Evolutionary conservation across 2,329 filamentous ascomycete species (phyloP).

Genomic region (Colletotrichum abscissum): DNA sequence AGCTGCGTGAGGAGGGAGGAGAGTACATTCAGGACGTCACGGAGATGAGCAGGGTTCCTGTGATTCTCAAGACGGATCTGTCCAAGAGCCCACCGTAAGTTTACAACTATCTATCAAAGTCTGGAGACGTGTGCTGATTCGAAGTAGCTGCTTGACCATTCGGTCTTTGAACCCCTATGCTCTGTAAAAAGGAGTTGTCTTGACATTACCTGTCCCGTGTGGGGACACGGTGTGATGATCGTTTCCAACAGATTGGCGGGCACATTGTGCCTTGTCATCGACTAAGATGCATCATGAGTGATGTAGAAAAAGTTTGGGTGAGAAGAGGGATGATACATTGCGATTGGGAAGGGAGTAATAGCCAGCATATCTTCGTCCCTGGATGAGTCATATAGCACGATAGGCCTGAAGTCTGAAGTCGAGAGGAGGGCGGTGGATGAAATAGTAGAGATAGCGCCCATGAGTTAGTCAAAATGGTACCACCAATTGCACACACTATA

Average conservation of each 20-base stretch:
- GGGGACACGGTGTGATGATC: conserved; percentile 1
- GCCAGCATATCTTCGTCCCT: conserved; percentile 32
- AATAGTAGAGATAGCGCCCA: conserved; percentile 35
- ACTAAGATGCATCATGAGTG: not conserved
- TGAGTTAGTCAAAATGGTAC: conserved; percentile 33
- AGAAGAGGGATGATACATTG: conserved; percentile 20
- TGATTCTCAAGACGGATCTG: conserved; percentile 97
- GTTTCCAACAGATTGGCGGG: not conserved
- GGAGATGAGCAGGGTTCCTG: conserved; percentile 97
- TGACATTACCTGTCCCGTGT: not conserved
- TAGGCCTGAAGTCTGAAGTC: conserved; percentile 8
- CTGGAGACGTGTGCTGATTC: conserved; percentile 48
- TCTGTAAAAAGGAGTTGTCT: conserved; percentile 50
- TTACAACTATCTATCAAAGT: conserved; percentile 2
- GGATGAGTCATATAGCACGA: conserved; percentile 34
- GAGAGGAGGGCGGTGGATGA: conserved; percentile 25
- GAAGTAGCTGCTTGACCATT: conserved; percentile 80
- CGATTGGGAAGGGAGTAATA: conserved; percentile 21
- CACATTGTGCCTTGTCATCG: not conserved
- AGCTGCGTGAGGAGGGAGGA: conserved; percentile 89
- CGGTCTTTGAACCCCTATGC: conserved; percentile 85
- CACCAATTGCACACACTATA: conserved; percentile 8
- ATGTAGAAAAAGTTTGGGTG: conserved; percentile 35
- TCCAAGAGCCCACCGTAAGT: conserved; percentile 99
- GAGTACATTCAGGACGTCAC: conserved; percentile 98